These are phyloP conservation scores for Triangularia setosa DNA, from an alignment of 2,329 filamentous ascomycete genomes.

Conservation along the genomic window DNA sequence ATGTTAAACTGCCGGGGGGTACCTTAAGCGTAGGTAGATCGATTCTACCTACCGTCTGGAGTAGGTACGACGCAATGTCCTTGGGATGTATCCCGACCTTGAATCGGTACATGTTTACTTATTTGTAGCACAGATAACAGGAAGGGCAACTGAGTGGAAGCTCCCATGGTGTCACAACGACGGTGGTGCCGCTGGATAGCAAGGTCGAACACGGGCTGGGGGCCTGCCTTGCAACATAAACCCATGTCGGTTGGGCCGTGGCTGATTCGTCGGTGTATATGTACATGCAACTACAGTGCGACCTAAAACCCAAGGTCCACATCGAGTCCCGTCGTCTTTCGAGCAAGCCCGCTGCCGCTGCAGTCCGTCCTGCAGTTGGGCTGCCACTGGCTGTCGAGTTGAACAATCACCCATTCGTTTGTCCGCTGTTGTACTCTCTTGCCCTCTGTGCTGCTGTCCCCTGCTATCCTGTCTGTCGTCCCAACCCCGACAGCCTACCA, in stretches of 20 bases:
- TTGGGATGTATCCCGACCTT: background rate
- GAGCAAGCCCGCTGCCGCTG: background rate
- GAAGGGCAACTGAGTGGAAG: background rate
- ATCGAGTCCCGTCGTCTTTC: background rate
- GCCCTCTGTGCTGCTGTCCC: background rate
- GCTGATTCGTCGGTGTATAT: background rate
- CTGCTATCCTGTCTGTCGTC: no score
- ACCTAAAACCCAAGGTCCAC: background rate
- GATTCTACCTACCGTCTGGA: background rate
- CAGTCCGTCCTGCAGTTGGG: background rate
- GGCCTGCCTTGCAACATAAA: background rate
- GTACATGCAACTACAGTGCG: background rate
- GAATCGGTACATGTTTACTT: background rate
- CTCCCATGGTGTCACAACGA: background rate
- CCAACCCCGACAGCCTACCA: background rate
- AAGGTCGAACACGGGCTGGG: background rate
- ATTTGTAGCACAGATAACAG: background rate
- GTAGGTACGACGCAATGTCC: background rate
- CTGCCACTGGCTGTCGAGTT: background rate
- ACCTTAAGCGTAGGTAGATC: no score
- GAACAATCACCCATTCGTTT: background rate
- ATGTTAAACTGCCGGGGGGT: background rate
- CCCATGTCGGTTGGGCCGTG: background rate
- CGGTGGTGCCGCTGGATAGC: background rate
- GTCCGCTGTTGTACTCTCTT: background rate